A percentile compares a stretch with the other conserved stretches of the same genome.
These are phyloP conservation scores for Seiridium unicorne DNA, from an alignment of 2,329 filamentous ascomycete species.

Conservation along the genomic window DNA sequence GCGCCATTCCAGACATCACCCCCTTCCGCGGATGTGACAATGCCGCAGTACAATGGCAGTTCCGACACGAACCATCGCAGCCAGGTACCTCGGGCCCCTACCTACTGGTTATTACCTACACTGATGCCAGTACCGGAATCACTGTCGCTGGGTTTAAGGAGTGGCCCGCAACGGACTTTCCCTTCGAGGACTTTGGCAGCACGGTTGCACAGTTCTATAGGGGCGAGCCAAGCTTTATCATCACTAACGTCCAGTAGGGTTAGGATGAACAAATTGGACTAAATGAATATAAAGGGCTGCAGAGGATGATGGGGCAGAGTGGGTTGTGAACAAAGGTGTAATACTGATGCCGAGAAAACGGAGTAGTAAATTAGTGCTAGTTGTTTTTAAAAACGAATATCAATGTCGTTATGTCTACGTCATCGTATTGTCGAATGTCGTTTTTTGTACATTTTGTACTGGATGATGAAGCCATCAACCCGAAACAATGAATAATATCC, in stretches of 20 bases:
- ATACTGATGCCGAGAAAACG: too few relatives aligned
- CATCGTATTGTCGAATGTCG: too few relatives aligned
- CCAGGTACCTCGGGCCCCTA: background rate
- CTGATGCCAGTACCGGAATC: background rate
- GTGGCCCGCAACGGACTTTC: slow-evolving; percentile 3
- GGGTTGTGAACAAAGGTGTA: too few relatives aligned
- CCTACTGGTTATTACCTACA: slow-evolving; percentile 1
- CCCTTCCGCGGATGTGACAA: background rate
- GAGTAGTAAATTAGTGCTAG: too few relatives aligned
- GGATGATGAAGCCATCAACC: too few relatives aligned
- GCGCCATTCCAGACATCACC: background rate
- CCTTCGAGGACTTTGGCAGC: slow-evolving; percentile 10
- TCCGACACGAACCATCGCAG: background rate
- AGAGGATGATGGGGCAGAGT: background rate
- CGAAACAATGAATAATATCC: too few relatives aligned
- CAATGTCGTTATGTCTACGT: too few relatives aligned
- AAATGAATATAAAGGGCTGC: too few relatives aligned
- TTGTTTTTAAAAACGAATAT: too few relatives aligned
- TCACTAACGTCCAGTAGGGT: slow-evolving; percentile 4
- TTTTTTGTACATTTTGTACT: too few relatives aligned
- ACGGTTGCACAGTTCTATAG: slow-evolving; percentile 18
- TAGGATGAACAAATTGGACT: too few relatives aligned
- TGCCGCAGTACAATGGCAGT: background rate
- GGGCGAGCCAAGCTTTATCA: slow-evolving; percentile 17
- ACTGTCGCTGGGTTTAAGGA: slow-evolving; percentile 3